These are phyloP conservation scores for Rhodofomes roseus DNA, from an alignment of 1,284 basidiomycete species.

Conservation along the genomic window DNA sequence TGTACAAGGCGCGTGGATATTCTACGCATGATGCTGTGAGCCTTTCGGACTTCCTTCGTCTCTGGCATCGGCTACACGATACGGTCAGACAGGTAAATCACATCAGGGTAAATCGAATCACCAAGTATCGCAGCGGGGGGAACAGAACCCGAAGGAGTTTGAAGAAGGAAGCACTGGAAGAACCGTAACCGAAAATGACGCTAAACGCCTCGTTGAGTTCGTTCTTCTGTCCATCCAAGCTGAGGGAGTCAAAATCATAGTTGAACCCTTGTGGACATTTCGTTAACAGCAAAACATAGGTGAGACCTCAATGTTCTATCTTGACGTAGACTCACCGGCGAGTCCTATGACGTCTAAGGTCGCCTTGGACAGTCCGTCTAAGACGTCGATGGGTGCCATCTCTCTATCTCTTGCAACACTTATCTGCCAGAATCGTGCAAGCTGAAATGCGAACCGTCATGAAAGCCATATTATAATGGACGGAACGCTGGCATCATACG, in stretches of 20 bases:
- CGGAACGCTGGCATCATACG: background rate
- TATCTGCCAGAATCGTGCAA: constrained; percentile 24
- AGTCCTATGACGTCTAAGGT: constrained; percentile 51
- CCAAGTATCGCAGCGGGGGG: constrained; percentile 3
- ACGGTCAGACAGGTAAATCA: background rate
- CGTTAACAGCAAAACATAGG: background rate
- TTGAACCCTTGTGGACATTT: constrained; percentile 37
- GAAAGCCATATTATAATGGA: background rate
- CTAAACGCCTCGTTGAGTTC: constrained; percentile 40
- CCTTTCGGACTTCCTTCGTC: constrained; percentile 14
- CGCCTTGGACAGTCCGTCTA: constrained; percentile 37
- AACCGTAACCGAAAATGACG: constrained; percentile 11
- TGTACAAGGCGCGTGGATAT: constrained; percentile 37
- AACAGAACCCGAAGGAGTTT: constrained; percentile 1
- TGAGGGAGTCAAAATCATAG: constrained; percentile 45
- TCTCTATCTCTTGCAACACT: constrained; percentile 9
- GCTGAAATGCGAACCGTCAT: constrained; percentile 19
- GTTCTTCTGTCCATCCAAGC: constrained; percentile 26
- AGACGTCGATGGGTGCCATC: constrained; percentile 33
- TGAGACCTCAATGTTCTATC: background rate
- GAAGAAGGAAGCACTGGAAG: constrained; percentile 2
- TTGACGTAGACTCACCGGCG: constrained; percentile 29
- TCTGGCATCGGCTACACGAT: constrained; percentile 29
- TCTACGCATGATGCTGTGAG: constrained; percentile 27
- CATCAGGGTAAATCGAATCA: background rate